Evolutionary conservation across 768 basidiomycete species (phyloP).

Genomic region (Leucocoprinus birnbaumii): DNA sequence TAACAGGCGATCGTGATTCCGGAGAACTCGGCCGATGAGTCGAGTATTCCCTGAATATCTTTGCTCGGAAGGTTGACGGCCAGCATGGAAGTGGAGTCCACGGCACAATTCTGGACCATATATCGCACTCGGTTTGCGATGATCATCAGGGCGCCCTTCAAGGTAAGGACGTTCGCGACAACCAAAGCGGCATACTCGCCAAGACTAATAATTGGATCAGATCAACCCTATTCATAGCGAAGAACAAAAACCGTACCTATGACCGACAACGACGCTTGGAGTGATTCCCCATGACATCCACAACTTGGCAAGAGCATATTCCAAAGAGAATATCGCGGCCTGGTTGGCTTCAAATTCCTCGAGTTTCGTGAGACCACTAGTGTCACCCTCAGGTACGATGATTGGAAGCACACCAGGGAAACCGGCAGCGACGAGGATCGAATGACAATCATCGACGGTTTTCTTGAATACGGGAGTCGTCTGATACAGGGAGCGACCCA

Average conservation of each 20-base stretch:
- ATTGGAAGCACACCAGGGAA: constrained; percentile 49
- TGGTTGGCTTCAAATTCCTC: constrained; percentile 47
- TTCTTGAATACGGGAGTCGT: constrained; percentile 43
- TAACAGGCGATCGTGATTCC: constrained; percentile 54
- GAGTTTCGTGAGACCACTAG: constrained; percentile 4
- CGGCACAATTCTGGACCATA: constrained; percentile 46
- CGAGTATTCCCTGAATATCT: constrained; percentile 32
- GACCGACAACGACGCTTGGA: constrained; percentile 61
- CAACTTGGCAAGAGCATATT: constrained; percentile 59
- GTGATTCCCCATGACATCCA: constrained; percentile 70
- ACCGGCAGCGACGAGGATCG: constrained; percentile 42
- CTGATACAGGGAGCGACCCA: constrained; percentile 58
- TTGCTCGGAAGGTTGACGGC: constrained; percentile 42
- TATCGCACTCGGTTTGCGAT: constrained; percentile 58
- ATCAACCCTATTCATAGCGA: background rate
- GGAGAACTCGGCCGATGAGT: constrained; percentile 27
- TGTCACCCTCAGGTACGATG: constrained; percentile 26
- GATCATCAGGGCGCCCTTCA: constrained; percentile 54
- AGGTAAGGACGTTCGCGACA: constrained; percentile 51
- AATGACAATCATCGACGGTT: constrained; percentile 59
- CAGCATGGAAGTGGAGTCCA: constrained; percentile 54
- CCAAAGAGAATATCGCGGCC: constrained; percentile 54
- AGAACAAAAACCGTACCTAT: constrained; percentile 46
- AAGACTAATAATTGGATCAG: constrained; percentile 40
- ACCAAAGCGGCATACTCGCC: constrained; percentile 76